Base-by-base conservation (phyloP, 805 yeast genomes). In the Wickerhamiella australiensis region DNA sequence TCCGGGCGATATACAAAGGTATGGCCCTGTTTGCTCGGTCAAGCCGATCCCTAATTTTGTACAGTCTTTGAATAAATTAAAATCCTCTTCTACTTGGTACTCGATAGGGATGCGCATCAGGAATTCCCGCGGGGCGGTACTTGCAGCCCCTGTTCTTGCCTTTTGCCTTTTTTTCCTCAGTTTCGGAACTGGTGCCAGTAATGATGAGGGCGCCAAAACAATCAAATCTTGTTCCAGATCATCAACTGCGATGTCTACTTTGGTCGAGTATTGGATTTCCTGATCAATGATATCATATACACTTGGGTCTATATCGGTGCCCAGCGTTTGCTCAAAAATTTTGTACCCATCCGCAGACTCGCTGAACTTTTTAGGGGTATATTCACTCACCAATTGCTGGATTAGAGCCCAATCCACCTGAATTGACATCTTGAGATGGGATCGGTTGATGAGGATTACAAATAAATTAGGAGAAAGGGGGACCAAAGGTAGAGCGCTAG, bases 361-460 rank as follows among this genome's bases (percentile, higher is more conserved):
- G 12, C 8, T 26, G n/a, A 17, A 27, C 12, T 20, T 36, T 37
- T 18, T 37, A 2, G 49, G 26, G 8, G 25, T 3, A 13, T 15
- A 13, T 13, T 27, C 13, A 9, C 15, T 15, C 25, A 42, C 37
- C 37, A 42, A 15, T 42, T 42, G 46, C 20, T 42, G 46, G 6
- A 42, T 29, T 26, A 42, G 18, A 8, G 46, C 37, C 46, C 46
- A 42, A 42, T 42, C 46, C 18, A 26, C 46, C 25, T 41, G 27
- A 5, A 41, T 25, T 5, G 42, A 20, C 44, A 41, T 41, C 3
- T 25, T n/a, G 13, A 3, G 20, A 25, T 6, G 27, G 27, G 6
- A 25, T 25, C 36, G 38, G 38, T 5, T 15, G 5, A n/a, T 8
- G 38, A 5, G 38, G 38, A n/a, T 33, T 33, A 33, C 38, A n/a